These are phyloP conservation scores for Firmiana major DNA, from an alignment of 345 rosid genomes.

Conservation along the genomic window DNA sequence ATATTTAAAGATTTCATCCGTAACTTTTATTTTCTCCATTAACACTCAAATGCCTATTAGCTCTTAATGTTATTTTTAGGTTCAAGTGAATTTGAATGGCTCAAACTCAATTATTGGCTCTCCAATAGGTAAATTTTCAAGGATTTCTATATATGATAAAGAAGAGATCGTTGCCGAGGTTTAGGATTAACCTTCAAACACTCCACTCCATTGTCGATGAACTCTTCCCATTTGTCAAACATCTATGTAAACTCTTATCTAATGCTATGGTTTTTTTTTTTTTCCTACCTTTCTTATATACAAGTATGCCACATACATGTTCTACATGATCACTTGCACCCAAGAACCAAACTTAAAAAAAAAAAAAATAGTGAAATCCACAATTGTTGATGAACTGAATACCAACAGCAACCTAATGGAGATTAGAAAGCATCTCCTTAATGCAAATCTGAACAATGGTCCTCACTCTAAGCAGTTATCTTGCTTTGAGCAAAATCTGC, in stretches of 20 bases:
- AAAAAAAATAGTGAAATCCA: no score
- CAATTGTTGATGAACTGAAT: not conserved
- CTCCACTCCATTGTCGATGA: not conserved
- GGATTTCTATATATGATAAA: not conserved
- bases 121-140: not conserved
- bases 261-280: not conserved
- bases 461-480: slow-evolving; percentile 4
- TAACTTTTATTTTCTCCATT: no score
- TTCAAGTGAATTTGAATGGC: not conserved
- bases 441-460: not conserved
- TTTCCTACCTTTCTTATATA: no score
- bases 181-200: not conserved
- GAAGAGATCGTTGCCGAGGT: not conserved
- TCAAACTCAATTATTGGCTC: not conserved
- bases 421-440: not conserved
- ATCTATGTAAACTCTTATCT: not conserved
- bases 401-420: not conserved
- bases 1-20: no score
- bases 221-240: not conserved
- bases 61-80: not conserved
- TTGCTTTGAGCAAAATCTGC: slow-evolving; percentile 34
- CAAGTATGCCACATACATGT: not conserved
- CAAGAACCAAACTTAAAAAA: not conserved
- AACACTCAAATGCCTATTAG: no score
- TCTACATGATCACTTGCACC: not conserved